Base-by-base conservation (phyloP, 2,329 filamentous ascomycete species). In the Massarina eburnea region DNA sequence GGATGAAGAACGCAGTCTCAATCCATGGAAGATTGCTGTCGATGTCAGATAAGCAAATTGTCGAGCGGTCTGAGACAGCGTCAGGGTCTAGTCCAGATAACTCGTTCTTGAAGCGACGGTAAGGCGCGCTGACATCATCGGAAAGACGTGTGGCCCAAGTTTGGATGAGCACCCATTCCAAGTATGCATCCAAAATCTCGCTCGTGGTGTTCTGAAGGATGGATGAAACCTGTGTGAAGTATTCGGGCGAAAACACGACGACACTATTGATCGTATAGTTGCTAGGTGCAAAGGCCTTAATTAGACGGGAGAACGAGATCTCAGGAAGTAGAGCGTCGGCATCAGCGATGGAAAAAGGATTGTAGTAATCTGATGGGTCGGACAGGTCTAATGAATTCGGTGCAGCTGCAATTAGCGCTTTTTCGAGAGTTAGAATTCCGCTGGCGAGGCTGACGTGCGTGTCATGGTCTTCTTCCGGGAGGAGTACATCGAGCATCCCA, bases 361-460 rank as follows among this genome's bases (percentile, higher is more conserved):
- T 86, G 66, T 86, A 86, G 51, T 79, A 80, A 71, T 84, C 79
- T 45, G 80, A 83, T 39, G 84, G 78, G 64, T 84, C 80, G 49
- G 80, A 71, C 19, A 74, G 73, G 48, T 80, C 76, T 55, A 80
- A 76, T 2, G 78, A 75, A 45, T 79, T 75, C 3, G 82, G 80
- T 4, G 79, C 78, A 26, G 77, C 74, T 36, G 74, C 69, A 4
- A 82, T 81, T 37, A 86, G 73, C 51, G 79, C 79, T 57, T 77
- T 79, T 60, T 85, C 82, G 18, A 86, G 73, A 1, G 76, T 51
- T 19, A 64, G 48, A 8, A 50, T 51, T 9, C 32, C 26, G 19
- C 24, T 41, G 30, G 45, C 39, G 10, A 43, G 35, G 24, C 38
- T 48, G 18, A 20, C 36, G 22, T 48, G 40, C 8, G 35, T 10